These are phyloP conservation scores for Lachnellula arida DNA, from an alignment of 2,329 filamentous ascomycete genomes.

Conservation along the genomic window DNA sequence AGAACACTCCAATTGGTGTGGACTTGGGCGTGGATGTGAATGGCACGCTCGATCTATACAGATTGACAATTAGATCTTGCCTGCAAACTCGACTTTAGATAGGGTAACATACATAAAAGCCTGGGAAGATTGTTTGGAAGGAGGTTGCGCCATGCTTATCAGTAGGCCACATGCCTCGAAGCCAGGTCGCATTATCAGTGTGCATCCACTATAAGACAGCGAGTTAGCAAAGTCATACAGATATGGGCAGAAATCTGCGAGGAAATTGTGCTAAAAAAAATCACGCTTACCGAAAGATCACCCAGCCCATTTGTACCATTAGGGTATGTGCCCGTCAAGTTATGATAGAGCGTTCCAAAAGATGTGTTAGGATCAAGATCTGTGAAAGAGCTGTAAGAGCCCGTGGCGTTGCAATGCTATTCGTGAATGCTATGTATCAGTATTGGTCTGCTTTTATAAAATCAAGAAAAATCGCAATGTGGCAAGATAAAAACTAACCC, in stretches of 20 bases:
- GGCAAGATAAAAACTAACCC: too few relatives aligned
- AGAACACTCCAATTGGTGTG: slow-evolving; percentile 29
- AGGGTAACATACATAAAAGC: slow-evolving; percentile 33
- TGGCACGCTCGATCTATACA: slow-evolving; percentile 33
- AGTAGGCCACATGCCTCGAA: slow-evolving; percentile 39
- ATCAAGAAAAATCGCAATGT: too few relatives aligned
- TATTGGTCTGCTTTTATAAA: too few relatives aligned
- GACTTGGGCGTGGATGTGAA: slow-evolving; percentile 45
- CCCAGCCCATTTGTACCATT: too few relatives aligned
- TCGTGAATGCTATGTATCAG: slow-evolving; percentile 26
- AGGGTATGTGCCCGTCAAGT: slow-evolving; percentile 32
- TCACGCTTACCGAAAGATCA: too few relatives aligned
- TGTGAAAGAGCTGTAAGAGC: slow-evolving; percentile 40
- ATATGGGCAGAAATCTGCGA: too few relatives aligned
- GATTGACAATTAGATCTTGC: too few relatives aligned
- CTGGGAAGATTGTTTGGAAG: slow-evolving; percentile 39
- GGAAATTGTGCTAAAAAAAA: too few relatives aligned
- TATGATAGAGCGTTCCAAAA: slow-evolving; percentile 20
- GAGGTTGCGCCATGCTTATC: slow-evolving; percentile 37
- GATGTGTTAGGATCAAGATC: slow-evolving; percentile 6
- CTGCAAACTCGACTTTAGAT: too few relatives aligned
- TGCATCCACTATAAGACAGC: slow-evolving; percentile 8
- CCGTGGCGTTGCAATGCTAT: slow-evolving; percentile 41
- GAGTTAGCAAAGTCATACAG: too few relatives aligned
- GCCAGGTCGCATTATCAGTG: slow-evolving; percentile 37